A percentile compares a stretch with the other conserved stretches of the same genome.
These are phyloP conservation scores for Lonicera japonica DNA, from an alignment of 129 eudicot genomes.

Conservation along the genomic window DNA sequence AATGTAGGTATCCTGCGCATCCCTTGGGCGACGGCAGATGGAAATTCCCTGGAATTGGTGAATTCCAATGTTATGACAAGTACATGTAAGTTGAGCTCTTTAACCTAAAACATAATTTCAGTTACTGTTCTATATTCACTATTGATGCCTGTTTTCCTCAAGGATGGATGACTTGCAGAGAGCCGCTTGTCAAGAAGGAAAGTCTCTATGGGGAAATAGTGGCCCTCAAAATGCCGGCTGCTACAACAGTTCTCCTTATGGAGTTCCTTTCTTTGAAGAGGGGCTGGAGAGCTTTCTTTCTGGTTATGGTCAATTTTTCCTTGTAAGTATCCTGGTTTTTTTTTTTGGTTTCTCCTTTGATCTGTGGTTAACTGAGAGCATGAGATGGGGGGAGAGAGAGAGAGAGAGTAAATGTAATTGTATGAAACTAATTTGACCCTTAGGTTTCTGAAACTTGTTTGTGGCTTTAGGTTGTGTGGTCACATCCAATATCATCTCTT, in stretches of 20 bases:
- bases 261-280: conserved; percentile 48
- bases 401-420: no score
- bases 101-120: background rate
- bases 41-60: conserved; percentile 74
- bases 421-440: no score
- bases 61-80: conserved; percentile 67
- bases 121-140: background rate
- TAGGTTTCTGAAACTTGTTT: no score
- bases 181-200: conserved; percentile 52
- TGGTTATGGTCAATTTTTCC: conserved; percentile 62
- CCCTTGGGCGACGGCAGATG: conserved; percentile 61
- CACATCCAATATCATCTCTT: no score
- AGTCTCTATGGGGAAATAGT: conserved; percentile 50
- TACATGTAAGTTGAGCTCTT: conserved; percentile 39
- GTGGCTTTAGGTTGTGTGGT: no score
- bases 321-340: conserved; percentile 27
- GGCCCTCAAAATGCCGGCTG: conserved; percentile 53
- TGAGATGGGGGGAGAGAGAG: no score
- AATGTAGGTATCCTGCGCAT: conserved; percentile 61
- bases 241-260: conserved; percentile 50
- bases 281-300: conserved; percentile 47
- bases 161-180: conserved; percentile 52
- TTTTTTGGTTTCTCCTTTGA: background rate
- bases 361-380: background rate
- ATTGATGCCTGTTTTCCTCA: background rate